phyloP scores from a whole-genome alignment of 2,329 filamentous ascomycete genomes.

The Sporothrix euskadiensis region DNA sequence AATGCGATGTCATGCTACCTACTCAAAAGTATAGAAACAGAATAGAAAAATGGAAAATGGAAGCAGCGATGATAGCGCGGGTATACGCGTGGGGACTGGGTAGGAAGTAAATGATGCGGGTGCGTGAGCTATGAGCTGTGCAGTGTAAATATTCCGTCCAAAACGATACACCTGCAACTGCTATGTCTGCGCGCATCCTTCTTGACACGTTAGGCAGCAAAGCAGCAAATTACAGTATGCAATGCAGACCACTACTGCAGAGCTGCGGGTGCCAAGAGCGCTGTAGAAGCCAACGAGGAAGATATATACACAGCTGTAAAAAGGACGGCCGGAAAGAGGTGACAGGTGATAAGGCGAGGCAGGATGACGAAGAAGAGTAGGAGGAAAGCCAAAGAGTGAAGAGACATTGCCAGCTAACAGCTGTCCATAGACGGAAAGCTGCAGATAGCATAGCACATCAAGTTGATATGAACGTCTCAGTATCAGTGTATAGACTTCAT shows the following conservation, averaged over 20 bases:
- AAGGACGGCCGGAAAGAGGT: neutral
- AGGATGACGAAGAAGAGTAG: neutral
- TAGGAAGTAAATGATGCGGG: neutral
- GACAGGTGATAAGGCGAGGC: neutral
- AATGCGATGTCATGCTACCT: constrained; percentile 15
- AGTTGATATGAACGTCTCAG: neutral
- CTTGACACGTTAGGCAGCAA: neutral
- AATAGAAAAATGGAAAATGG: neutral
- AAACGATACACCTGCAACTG: neutral
- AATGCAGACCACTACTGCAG: constrained; percentile 4
- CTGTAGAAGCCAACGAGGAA: neutral
- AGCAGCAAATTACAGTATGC: neutral
- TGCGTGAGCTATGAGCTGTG: neutral
- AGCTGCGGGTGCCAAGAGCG: neutral
- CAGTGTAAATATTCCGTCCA: neutral
- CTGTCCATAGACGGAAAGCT: neutral
- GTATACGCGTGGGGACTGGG: constrained; percentile 16
- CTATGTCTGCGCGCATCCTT: neutral
- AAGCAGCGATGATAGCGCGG: neutral
- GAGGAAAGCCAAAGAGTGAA: neutral
- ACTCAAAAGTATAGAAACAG: neutral
- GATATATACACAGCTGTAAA: neutral
- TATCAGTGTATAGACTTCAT: constrained; percentile 4
- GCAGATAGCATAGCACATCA: neutral
- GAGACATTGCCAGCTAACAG: neutral